Base-by-base conservation (phyloP, 345 rosid species). In the Citrus maxima region DNA sequence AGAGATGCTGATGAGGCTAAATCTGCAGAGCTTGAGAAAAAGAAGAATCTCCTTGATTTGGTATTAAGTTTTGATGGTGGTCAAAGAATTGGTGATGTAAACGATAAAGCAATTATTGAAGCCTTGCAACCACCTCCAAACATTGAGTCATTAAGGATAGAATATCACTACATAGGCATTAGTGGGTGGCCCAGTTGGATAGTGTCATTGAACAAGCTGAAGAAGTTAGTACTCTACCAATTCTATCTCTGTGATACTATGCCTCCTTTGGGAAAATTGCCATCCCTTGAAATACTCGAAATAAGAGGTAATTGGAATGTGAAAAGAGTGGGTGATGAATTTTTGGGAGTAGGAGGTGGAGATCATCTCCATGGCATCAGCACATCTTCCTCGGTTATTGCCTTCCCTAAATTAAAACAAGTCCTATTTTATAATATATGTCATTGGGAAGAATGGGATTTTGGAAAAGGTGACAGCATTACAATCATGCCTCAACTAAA, bases 371-470 rank as follows among this genome's bases (percentile, higher is more conserved):
- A 46, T 46, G 51, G 16, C 12, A 42, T 42, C 34, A 54, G 30
- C 28, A 22, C 71, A n/a, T 67, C 51, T 5, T 63, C 37, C 34
- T 19, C 40, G 14, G 1, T 24, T 68, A 24, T 6, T n/a, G 28
- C 21, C 56, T 68, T 40, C 5, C 72, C 72, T 0, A 68, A 68
- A 8, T 40, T 40, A 3, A 40, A 68, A 68, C 0, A 1, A 7
- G 30, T 68, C 21, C 0, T 0, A 0, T 5, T 68, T 42, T 0
- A 0, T 7, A 0, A 0, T n/a, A 9, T n/a, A 7, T 0, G 3
- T 10, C 0, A 37, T 10, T 38, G 24, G 54, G 21, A 27, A 27
- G 66, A n/a, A 28, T 67, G 51, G 51, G 30, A 67, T 37, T 35
- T 35, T 8, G 27, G 13, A 35, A 37, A 35, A 66, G 16, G 6